Percentiles rank a stretch among this genome's conserved stretches.
Conservation (phyloP, 805 yeast genomes). For the Sugiyamaella americana region DNA sequence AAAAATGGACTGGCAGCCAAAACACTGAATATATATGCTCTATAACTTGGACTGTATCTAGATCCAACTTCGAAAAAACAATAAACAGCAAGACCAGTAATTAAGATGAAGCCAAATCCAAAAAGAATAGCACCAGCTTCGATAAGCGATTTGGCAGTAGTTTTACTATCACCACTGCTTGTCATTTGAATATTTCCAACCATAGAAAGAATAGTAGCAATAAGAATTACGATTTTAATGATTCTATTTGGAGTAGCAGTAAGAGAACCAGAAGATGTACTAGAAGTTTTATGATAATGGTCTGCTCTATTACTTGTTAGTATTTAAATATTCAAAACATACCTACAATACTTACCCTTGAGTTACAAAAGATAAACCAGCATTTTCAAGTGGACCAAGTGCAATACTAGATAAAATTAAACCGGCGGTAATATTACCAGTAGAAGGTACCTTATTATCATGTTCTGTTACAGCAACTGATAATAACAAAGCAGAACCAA, state of each 20-base stretch:
- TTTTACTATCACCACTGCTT: neutral
- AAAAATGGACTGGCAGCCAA: slow-evolving; percentile 12
- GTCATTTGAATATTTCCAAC: slow-evolving; percentile 5
- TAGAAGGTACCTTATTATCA: slow-evolving; percentile 8
- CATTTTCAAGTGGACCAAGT: slow-evolving; percentile 12
- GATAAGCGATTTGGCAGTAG: slow-evolving; percentile 1
- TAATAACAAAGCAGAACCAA: slow-evolving; percentile 5
- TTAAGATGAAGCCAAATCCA: slow-evolving; percentile 1
- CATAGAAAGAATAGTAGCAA: slow-evolving; percentile 9
- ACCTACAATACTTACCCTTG: neutral
- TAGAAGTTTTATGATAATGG: neutral
- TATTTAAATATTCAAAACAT: neutral
- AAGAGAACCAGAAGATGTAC: neutral
- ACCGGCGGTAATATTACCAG: slow-evolving; percentile 7
- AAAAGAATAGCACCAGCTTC: slow-evolving; percentile 10
- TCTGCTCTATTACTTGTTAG: neutral
- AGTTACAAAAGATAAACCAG: slow-evolving; percentile 4
- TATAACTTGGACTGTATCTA: slow-evolving; percentile 4
- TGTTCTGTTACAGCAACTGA: slow-evolving; percentile 3
- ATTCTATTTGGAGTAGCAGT: slow-evolving; percentile 1
- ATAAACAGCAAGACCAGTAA: slow-evolving; percentile 6
- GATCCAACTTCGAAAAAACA: neutral
- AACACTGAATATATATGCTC: slow-evolving; percentile 4
- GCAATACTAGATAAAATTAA: slow-evolving; percentile 10
- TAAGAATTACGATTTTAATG: slow-evolving; percentile 1